Evolutionary conservation across 2,329 filamentous ascomycete genomes (phyloP), one percentile per base, ranked within the genome.

Genomic region (Chalaropsis ovoidea): DNA sequence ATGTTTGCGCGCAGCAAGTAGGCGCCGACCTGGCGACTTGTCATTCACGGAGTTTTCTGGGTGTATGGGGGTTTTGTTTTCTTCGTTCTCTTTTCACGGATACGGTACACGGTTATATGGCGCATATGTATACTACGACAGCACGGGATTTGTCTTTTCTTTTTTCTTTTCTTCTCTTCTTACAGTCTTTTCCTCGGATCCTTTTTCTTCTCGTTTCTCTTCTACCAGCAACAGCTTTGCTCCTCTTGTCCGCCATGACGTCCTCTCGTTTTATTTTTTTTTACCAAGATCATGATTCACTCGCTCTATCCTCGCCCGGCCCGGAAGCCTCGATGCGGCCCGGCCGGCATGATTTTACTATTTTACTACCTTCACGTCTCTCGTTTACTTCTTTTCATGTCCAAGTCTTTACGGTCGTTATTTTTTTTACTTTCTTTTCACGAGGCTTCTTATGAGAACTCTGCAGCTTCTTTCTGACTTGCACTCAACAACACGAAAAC

Each of bases 1-100:
- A 70, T 70, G 69, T 70, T 70, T 45, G 58, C 65, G 24, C 62
- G 66, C 19, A 67, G 65, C 58, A 62, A 65, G 49, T 61, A 52
- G 17, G n/a, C 47, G 56, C 62, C 19, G 52, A 47, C 35, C 45
- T 31, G 19, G 45, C 15, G 19, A 19, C 11, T 31, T 31, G 13
- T 60, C 19, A 52, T 62, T 49, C 22, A 27, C 31, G 52, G 19
- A 31, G 63, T 63, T 63, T 63, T 47, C 35, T 56, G 64, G 24
- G 43, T 42, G 39, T 42, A 22, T 47, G 47, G 62, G 7, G 58
- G 43, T 43, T 58, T 62, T 22, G 62, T 43, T 45, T 63, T 24
- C 24, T 61, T 65, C 47, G 63, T 65, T 10, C 54, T 62, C 24
- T 67, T 60, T 63, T 65, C 31, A 19, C 42, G 49, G 61, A 35